Evolutionary conservation across 306 rosid genomes (phyloP), one percentile per base, ranked within the genome.

Genomic region (Arachis stenosperma): DNA sequence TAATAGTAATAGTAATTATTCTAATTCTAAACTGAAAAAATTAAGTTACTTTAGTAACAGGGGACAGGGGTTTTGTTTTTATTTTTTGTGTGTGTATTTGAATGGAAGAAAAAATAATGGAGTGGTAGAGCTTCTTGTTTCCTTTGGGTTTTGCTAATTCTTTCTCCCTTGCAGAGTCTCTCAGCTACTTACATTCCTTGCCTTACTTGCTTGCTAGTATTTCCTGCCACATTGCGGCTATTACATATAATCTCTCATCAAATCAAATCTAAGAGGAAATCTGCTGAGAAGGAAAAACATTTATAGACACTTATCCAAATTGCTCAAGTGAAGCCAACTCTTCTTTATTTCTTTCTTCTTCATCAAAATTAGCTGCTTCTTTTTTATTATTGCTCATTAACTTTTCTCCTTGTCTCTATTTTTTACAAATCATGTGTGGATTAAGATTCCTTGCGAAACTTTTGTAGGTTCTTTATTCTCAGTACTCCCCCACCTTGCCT

Each of bases 391-490:
- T 33, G 37, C 4, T 4, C 0, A 4, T 33, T 33, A 33, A 33
- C 51, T 29, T 36, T 9, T 57, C 51, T 7, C 51, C 51, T 46
- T 46, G 51, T 46, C 6, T 13, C 3, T 50, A 1, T 2, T 36
- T n/a, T 13, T 41, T 50, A 1, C 2, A 8, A 1, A 12, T 67
- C 47, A 67, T 76, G 74, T 71, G 79, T 77, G 51, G 71, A 71
- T 75, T 42, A 74, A 83, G 89, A 88, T 88, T 88, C 93, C 83
- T 85, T 86, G 88, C 74, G 43, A 75, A n/a, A 67, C 47, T 70
- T 17, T 67, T 57, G 70, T 58, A 58, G 69, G 72, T 77, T 50
- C 44, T 54, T 60, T 60, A 80, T 81, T 78, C 84, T 61, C 48
- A 60, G n/a, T 22, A 66, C 71, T 70, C 78, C 42, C 43, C 30